phyloP scores from a whole-genome alignment of 2,329 filamentous ascomycete species.

The Thielaviopsis populi region DNA sequence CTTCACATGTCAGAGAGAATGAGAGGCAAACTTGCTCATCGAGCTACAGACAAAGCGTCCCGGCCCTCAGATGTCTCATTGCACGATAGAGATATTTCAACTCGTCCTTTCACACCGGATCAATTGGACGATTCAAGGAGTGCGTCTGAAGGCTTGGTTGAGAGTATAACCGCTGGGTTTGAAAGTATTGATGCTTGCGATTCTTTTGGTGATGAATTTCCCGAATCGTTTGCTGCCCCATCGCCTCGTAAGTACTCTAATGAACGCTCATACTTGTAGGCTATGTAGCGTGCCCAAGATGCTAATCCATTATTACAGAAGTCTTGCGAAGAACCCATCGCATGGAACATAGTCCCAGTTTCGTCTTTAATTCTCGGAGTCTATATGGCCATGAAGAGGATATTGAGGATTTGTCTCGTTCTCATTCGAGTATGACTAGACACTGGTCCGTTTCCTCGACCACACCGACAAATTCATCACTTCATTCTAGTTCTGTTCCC shows the following conservation, averaged over 20 bases:
- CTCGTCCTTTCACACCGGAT: constrained; percentile 10
- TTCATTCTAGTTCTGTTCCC: constrained; percentile 27
- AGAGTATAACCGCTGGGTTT: constrained; percentile 13
- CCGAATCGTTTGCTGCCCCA: constrained; percentile 14
- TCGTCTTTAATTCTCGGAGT: constrained; percentile 20
- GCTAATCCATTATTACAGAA: neutral
- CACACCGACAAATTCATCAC: constrained; percentile 28
- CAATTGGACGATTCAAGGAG: neutral
- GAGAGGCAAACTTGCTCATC: constrained; percentile 5
- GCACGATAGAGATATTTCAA: neutral
- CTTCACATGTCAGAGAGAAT: constrained; percentile 7
- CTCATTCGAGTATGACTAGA: constrained; percentile 25
- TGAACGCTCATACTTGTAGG: neutral
- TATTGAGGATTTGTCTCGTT: constrained; percentile 23
- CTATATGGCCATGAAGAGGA: constrained; percentile 21
- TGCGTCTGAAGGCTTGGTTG: constrained; percentile 7
- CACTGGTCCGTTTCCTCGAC: constrained; percentile 31
- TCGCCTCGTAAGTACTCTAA: constrained; percentile 14
- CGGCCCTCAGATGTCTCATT: neutral
- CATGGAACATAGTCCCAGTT: constrained; percentile 12
- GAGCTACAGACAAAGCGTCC: neutral
- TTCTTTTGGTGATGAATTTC: constrained; percentile 4
- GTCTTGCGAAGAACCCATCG: constrained; percentile 13
- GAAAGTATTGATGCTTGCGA: constrained; percentile 7
- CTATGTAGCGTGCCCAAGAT: neutral